Percentiles rank a stretch among this genome's conserved stretches.
Conservation (phyloP, 1,284 basidiomycete genomes). For the Rhizoctonia solani region DNA sequence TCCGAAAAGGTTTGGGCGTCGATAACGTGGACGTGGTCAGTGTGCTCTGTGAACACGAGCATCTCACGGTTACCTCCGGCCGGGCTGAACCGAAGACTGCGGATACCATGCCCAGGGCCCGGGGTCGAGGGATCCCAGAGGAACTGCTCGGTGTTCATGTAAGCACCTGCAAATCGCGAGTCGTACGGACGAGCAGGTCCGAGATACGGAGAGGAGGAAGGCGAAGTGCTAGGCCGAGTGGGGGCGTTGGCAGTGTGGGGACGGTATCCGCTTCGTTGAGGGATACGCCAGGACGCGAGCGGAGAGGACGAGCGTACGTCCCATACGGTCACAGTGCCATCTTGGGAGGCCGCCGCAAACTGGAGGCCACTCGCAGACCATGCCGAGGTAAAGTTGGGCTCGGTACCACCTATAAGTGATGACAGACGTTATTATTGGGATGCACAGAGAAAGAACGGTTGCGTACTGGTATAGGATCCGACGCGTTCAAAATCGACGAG, state of each 20-base stretch:
- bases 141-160: conserved; percentile 36
- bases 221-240: conserved; percentile 21
- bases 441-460: conserved; percentile 45
- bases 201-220: neutral
- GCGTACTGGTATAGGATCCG: conserved; percentile 53
- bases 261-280: conserved; percentile 15
- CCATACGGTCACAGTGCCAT: conserved; percentile 70
- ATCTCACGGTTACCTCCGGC: conserved; percentile 60
- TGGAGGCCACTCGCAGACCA: conserved; percentile 80
- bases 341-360: conserved; percentile 85
- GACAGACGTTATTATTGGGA: conserved; percentile 30
- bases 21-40: conserved; percentile 70
- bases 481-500: conserved; percentile 38
- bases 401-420: conserved; percentile 46
- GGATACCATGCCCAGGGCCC: conserved; percentile 75
- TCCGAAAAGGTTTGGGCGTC: conserved; percentile 80
- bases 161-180: conserved; percentile 1
- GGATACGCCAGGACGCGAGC: conserved; percentile 39
- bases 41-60: conserved; percentile 86
- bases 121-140: conserved; percentile 41
- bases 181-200: neutral
- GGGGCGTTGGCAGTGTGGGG: neutral
- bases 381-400: conserved; percentile 76
- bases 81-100: conserved; percentile 76
- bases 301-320: conserved; percentile 45